Conservation (phyloP, 163 green algal species). For the Prototheca wickerhamii region DNA sequence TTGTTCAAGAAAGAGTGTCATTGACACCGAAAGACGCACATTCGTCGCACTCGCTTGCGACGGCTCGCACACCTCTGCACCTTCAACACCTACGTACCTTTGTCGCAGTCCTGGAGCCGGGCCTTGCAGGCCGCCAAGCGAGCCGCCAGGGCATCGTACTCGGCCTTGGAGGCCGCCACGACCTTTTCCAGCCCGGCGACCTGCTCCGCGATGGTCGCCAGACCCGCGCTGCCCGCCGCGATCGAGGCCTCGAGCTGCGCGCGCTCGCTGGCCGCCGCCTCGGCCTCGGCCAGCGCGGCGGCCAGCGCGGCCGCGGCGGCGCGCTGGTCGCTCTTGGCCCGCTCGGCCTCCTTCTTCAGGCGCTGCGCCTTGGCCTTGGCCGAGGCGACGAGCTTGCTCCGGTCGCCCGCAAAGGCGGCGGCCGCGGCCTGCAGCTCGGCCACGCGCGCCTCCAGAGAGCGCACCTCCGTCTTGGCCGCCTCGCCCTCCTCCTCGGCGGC, state of each 20-base stretch:
- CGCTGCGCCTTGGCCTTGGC: constrained; percentile 52
- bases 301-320: constrained; percentile 26
- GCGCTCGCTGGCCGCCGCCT: constrained; percentile 45
- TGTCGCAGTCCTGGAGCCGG: constrained; percentile 64
- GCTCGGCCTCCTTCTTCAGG: constrained; percentile 47
- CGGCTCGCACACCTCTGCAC: neutral
- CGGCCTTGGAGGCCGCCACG: constrained; percentile 26
- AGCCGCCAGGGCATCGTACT: constrained; percentile 30
- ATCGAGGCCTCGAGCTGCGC: constrained; percentile 35
- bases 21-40: neutral
- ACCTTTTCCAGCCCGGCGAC: constrained; percentile 35
- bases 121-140: constrained; percentile 28
- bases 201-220: constrained; percentile 39
- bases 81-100: neutral
- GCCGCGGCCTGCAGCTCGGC: constrained; percentile 57
- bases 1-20: neutral
- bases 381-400: constrained; percentile 42
- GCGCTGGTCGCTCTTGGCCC: constrained; percentile 29
- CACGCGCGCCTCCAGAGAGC: constrained; percentile 25
- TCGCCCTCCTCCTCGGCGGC: constrained; percentile 23
- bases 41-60: neutral
- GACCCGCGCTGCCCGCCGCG: constrained; percentile 27
- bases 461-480: constrained; percentile 28
- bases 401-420: constrained; percentile 53
- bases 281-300: constrained; percentile 39